phyloP scores from a whole-genome alignment of 2,329 filamentous ascomycete genomes.

The Parastagonospora nodorum region DNA sequence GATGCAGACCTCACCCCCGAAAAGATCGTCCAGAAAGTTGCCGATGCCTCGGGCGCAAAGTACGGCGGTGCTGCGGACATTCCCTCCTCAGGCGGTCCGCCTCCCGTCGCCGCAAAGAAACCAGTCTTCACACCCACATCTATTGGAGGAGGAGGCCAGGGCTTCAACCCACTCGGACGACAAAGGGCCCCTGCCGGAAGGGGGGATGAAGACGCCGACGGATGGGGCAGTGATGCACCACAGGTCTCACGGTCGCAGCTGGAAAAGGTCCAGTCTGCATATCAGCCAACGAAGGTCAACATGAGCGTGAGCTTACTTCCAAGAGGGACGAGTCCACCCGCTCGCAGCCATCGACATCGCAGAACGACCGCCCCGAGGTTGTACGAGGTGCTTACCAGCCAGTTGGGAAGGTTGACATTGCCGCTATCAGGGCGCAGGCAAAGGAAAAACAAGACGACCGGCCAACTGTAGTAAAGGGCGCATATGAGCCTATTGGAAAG shows the following conservation, averaged over 20 bases:
- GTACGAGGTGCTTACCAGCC: slow-evolving; percentile 90
- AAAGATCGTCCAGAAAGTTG: slow-evolving; percentile 87
- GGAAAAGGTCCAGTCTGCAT: slow-evolving; percentile 90
- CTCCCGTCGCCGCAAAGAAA: slow-evolving; percentile 79
- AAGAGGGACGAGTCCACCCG: slow-evolving; percentile 72
- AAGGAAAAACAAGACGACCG: slow-evolving; percentile 72
- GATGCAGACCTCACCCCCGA: slow-evolving; percentile 87
- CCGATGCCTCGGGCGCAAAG: slow-evolving; percentile 92
- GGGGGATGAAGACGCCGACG: slow-evolving; percentile 75
- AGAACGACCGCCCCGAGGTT: slow-evolving; percentile 62
- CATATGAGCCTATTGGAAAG: slow-evolving; percentile 94
- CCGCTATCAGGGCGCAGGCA: slow-evolving; percentile 79
- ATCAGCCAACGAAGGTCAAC: slow-evolving; percentile 95
- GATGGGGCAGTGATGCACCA: slow-evolving; percentile 95
- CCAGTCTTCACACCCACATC: slow-evolving; percentile 86
- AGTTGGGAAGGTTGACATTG: slow-evolving; percentile 96
- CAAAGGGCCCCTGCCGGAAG: slow-evolving; percentile 60
- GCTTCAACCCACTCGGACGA: slow-evolving; percentile 72
- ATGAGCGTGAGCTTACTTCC: slow-evolving; percentile 80
- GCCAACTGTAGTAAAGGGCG: slow-evolving; percentile 83
- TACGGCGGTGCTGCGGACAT: slow-evolving; percentile 74
- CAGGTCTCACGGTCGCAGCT: slow-evolving; percentile 83
- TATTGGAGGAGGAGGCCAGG: slow-evolving; percentile 58
- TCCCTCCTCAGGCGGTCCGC: slow-evolving; percentile 61
- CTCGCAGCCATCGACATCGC: slow-evolving; percentile 58